phyloP scores from a whole-genome alignment of 768 basidiomycete species.

The Crepidotus variabilis region DNA sequence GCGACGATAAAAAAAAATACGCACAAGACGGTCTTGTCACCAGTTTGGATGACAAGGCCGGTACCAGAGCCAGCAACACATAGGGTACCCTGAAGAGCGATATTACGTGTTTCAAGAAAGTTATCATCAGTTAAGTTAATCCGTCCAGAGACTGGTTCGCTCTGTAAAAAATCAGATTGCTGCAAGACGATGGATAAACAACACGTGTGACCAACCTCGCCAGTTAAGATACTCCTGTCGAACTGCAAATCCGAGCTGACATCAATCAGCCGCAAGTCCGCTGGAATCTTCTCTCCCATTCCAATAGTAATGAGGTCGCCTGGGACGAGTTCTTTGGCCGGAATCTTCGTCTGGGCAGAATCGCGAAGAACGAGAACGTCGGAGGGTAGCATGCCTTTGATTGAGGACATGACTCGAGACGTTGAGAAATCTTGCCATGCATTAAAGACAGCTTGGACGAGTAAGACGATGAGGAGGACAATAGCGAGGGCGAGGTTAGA shows the following conservation, averaged over 20 bases:
- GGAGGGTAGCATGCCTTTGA: constrained; percentile 63
- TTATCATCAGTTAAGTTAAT: constrained; percentile 32
- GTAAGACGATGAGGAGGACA: constrained; percentile 42
- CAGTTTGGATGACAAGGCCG: constrained; percentile 45
- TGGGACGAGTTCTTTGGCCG: constrained; percentile 60
- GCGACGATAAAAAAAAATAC: background rate
- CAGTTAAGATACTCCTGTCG: constrained; percentile 64
- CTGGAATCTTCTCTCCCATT: constrained; percentile 68
- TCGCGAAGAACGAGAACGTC: constrained; percentile 62
- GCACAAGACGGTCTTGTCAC: constrained; percentile 45
- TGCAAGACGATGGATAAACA: background rate
- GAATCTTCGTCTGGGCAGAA: constrained; percentile 36
- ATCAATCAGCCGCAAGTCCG: constrained; percentile 63
- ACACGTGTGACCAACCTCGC: constrained; percentile 29
- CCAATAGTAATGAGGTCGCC: constrained; percentile 63
- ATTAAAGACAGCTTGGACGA: constrained; percentile 38
- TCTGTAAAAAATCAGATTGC: constrained; percentile 17
- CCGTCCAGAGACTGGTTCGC: constrained; percentile 27
- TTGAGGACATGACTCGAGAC: constrained; percentile 55
- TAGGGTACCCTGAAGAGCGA: constrained; percentile 55
- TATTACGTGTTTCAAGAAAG: constrained; percentile 46
- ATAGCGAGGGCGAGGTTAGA: constrained; percentile 62
- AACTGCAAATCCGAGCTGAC: constrained; percentile 55
- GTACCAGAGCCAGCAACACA: constrained; percentile 46
- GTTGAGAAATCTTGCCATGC: constrained; percentile 57